Conservation (phyloP, 2,329 filamentous ascomycete genomes). For the Scedosporium boydii region DNA sequence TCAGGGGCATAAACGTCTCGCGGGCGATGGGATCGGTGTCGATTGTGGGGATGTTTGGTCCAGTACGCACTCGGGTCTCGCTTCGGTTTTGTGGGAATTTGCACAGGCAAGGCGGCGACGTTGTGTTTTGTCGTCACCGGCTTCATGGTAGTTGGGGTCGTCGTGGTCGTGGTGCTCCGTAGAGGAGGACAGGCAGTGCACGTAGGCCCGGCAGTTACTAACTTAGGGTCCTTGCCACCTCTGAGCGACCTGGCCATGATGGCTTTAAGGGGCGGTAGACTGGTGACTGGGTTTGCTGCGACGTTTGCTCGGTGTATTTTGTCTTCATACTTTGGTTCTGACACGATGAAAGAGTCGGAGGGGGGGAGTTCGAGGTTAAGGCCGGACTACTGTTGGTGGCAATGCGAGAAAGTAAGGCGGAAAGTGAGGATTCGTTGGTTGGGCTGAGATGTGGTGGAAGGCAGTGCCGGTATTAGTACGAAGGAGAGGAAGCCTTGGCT, state of each 20-base stretch:
- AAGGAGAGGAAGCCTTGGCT: background rate
- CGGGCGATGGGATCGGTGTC: slow-evolving; percentile 22
- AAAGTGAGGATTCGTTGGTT: background rate
- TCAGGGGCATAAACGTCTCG: slow-evolving; percentile 41
- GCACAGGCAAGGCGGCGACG: slow-evolving; percentile 11
- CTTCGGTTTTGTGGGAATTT: slow-evolving; percentile 39
- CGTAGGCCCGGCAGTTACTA: background rate
- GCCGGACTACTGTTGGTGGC: background rate
- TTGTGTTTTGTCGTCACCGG: background rate
- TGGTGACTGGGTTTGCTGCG: background rate
- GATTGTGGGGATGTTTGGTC: slow-evolving; percentile 24
- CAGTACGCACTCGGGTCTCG: slow-evolving; percentile 19
- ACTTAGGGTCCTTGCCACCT: slow-evolving; percentile 1
- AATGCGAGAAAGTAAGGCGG: background rate
- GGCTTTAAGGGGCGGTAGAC: background rate
- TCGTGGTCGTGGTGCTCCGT: background rate
- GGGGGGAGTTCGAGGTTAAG: background rate
- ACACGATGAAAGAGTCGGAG: background rate
- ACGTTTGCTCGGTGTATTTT: background rate
- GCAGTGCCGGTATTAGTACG: background rate
- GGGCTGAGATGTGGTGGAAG: background rate
- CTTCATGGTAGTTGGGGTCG: background rate
- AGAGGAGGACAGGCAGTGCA: background rate
- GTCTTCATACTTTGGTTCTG: slow-evolving; percentile 2
- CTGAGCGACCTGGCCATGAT: slow-evolving; percentile 5